Percentiles rank a stretch among this genome's conserved stretches.
Evolutionary conservation across 2,329 filamentous ascomycete genomes (phyloP).

Genomic region (Coniochaeta sp.): DNA sequence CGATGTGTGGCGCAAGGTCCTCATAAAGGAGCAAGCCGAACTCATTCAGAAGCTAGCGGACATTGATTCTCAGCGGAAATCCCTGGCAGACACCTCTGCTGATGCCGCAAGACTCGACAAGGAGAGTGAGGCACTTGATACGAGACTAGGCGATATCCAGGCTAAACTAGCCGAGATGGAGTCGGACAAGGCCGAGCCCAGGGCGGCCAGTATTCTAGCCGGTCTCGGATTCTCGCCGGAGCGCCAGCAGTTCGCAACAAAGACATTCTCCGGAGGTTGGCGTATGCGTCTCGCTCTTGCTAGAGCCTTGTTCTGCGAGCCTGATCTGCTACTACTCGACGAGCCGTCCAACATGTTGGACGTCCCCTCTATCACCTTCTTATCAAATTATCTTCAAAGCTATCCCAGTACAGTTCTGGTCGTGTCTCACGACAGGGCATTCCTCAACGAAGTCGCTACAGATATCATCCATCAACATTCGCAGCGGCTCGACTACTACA

Average conservation of each 20-base stretch:
- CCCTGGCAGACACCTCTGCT: conserved; percentile 82
- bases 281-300: conserved; percentile 95
- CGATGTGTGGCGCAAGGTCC: conserved; percentile 96
- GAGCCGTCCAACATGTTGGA: conserved; percentile 99
- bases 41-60: conserved; percentile 67
- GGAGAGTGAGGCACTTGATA: conserved; percentile 84
- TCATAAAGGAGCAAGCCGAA: conserved; percentile 84
- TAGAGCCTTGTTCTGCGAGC: conserved; percentile 94
- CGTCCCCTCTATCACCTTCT: conserved; percentile 97
- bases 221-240: conserved; percentile 95
- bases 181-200: conserved; percentile 93
- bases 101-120: conserved; percentile 80
- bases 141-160: conserved; percentile 85
- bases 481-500: conserved; percentile 95
- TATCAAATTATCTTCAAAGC: conserved; percentile 86
- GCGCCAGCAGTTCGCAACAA: conserved; percentile 85
- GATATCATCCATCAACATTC: conserved; percentile 99
- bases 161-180: conserved; percentile 95
- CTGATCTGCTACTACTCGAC: conserved; percentile 89
- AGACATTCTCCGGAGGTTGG: conserved; percentile 99
- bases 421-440: conserved; percentile 97
- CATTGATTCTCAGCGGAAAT: conserved; percentile 69
- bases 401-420: conserved; percentile 95
- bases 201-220: conserved; percentile 91
- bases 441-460: conserved; percentile 97